Conservation (phyloP, 768 basidiomycete genomes). For the Trametes gibbosa region DNA sequence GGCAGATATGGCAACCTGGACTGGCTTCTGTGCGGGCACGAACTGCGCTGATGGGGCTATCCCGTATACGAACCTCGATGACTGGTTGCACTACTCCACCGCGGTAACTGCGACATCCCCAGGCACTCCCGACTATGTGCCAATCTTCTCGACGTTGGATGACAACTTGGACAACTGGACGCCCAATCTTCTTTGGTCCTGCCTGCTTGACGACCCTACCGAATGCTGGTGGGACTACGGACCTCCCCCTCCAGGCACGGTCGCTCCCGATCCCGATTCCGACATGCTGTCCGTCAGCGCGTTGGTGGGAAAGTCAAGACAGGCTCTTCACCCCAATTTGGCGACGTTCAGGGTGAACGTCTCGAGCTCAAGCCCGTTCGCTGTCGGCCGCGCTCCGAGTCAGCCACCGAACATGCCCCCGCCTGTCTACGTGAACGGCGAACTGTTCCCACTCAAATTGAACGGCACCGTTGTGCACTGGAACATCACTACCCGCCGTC, state of each 20-base stretch:
- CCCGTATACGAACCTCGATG: slow-evolving; percentile 6
- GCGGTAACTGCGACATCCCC: not conserved
- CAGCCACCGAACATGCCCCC: slow-evolving; percentile 4
- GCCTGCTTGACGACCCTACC: not conserved
- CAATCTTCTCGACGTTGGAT: not conserved
- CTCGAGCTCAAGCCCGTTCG: not conserved
- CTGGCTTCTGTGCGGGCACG: not conserved
- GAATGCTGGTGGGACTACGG: slow-evolving; percentile 9
- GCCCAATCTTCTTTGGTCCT: slow-evolving; percentile 2
- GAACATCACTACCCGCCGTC: not conserved
- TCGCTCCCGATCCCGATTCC: not conserved
- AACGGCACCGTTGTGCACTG: not conserved
- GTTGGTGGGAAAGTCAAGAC: not conserved
- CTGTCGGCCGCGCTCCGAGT: not conserved
- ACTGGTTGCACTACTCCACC: slow-evolving; percentile 10
- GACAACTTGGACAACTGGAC: slow-evolving; percentile 1
- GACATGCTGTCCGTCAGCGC: not conserved
- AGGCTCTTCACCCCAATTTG: not conserved
- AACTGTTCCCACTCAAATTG: not conserved
- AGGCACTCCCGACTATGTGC: not conserved
- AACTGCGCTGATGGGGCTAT: not conserved
- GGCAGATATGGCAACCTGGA: slow-evolving; percentile 2
- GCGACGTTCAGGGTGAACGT: not conserved
- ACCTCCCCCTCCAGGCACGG: not conserved
- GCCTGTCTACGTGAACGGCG: not conserved